Percentiles rank a stretch among this genome's conserved stretches.
Evolutionary conservation across 371 early-diverging fungal species (phyloP).

Genomic region (Zychaea mexicana): DNA sequence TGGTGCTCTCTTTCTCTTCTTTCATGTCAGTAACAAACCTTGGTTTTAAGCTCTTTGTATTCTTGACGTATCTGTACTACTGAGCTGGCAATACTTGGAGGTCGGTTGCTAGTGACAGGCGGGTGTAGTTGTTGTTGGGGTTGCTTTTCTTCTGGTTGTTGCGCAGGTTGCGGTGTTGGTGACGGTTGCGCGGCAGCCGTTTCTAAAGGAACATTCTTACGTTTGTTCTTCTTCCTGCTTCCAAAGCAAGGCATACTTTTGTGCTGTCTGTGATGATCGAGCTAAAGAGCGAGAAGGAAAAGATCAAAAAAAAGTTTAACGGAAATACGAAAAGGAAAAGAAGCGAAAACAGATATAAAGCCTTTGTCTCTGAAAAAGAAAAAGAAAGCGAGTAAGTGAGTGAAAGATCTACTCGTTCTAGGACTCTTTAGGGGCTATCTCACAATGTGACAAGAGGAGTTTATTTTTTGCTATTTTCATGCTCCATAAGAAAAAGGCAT

Average conservation of each 20-base stretch:
- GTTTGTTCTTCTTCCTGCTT: slow-evolving; percentile 23
- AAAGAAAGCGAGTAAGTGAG: background rate
- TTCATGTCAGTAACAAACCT: slow-evolving; percentile 32
- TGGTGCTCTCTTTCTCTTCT: background rate
- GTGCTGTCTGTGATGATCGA: background rate
- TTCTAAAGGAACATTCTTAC: background rate
- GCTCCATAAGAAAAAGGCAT: background rate
- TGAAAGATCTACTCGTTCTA: background rate
- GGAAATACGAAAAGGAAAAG: background rate
- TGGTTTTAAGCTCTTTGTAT: slow-evolving; percentile 42
- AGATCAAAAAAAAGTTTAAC: background rate
- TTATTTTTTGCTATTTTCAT: background rate
- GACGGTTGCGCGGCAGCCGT: background rate
- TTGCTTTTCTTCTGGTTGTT: slow-evolving; percentile 5
- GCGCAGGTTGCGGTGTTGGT: background rate
- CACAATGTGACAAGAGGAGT: background rate
- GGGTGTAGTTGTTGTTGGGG: background rate
- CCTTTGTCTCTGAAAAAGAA: no score
- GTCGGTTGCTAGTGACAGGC: background rate
- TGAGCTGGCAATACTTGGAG: slow-evolving; percentile 10
- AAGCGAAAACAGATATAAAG: no score
- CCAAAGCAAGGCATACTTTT: slow-evolving; percentile 35
- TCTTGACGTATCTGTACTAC: slow-evolving; percentile 43
- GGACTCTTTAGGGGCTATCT: background rate
- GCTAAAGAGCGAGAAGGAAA: background rate